Evolutionary conservation across 169 alveolate genomes (phyloP), one percentile per base, ranked within the genome.

Genomic region (Theileria annulata): DNA sequence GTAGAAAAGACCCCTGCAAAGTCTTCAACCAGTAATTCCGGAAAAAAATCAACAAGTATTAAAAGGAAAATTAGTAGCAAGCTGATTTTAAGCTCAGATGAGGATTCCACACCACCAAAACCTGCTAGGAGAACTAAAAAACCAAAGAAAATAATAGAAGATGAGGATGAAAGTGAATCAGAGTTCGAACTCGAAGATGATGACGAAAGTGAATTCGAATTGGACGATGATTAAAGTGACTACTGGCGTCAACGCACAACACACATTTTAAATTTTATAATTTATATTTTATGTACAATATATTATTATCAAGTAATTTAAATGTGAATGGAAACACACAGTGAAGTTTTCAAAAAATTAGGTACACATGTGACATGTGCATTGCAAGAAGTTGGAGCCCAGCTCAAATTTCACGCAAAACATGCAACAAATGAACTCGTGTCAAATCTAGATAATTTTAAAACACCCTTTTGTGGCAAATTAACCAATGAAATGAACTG

Each of bases 381-480:
- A 25, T 51, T 84, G 42, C 86, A 75, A 23, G 90, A 84, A 47
- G 90, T 84, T 19, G 90, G 90, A 21, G 72, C 70, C 3, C 90
- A 84, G 70, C 71, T 84, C 30, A 76, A 63, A 33, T 76, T 71
- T 49, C 90, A 84, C 74, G 90, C 90, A 12, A 77, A 67, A 19
- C 86, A 84, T 31, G 90, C 90, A 13, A 70, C 80, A 13, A 42
- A 25, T 69, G 87, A 84, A 28, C 58, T 84, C 1, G 88, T 80
- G 0, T 25, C 72, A 30, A 79, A 76, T 35, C 19, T 84, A 2
- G 87, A 77, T 73, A 62, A 23, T 49, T n/a, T 84, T 10, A 74
- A 75, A 47, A 63, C 86, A 30, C 86, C 89, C 17, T 75, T 82
- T 51, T 82, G 89, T 62, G 71, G 79, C 33, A 37, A 23, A 25